Base-by-base conservation (phyloP, 2,329 filamentous ascomycete species). In the Dactylellina drechsleri region DNA sequence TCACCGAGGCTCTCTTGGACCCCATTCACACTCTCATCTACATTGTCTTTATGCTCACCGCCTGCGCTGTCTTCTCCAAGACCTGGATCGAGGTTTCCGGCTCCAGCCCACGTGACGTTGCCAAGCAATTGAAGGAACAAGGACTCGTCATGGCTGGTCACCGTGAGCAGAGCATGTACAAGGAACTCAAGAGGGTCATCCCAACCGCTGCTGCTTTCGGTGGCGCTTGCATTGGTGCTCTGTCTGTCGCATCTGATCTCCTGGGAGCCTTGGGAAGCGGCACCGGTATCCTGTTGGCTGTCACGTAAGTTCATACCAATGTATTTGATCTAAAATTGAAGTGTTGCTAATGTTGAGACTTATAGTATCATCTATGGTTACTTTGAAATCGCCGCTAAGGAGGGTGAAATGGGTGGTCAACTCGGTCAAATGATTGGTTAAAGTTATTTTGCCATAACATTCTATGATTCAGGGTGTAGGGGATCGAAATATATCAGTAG, bases 161-260 rank as follows among this genome's bases (percentile, higher is more conserved):
- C 87, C 92, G 95, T 85, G 96, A 99, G 84, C 94, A 98, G 88
- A 96, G 92, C 87, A 99, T 99, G 95, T 99, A 99, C 89, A 96
- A 96, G 87, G 95, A 99, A 85, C 89, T 99, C 78, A 99, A 99
- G 91, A 91, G 95, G 81, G 95, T 99, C 81, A 99, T 99, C 78
- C 96, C 95, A 77, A 98, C 95, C 76, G 96, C 95, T 77, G 95
- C 95, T 78, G 95, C 96, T 80, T 99, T 99, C 79, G 95, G 96
- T 84, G 95, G 95, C 87, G 95, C 95, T 79, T 98, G 94, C 87
- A 99, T 99, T 86, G 95, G 95, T 86, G 94, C 92, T 79, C 89
- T 99, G 78, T 98, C 94, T 61, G 94, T 99, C 81, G 90, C 91
- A 81, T 96, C 92, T 83, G 95, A 99, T 84, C 90, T 99, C 77